Evolutionary conservation across 345 rosid species (phyloP), one percentile per base, ranked within the genome.

Genomic region (Lepidium aucheri): DNA sequence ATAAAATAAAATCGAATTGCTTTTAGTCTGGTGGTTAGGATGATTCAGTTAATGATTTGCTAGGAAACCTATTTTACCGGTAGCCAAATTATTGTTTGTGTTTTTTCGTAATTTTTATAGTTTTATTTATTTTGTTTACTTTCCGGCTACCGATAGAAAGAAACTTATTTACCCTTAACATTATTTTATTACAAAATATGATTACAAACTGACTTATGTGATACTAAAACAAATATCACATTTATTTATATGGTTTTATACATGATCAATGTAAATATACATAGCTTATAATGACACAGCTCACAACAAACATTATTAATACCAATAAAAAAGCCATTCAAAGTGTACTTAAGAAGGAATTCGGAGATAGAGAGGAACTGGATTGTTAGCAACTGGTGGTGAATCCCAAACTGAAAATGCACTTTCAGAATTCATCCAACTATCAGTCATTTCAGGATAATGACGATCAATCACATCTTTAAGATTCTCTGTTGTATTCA

Each of bases 381-480:
- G 67, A 22, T 74, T 85, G n/a, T 16, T 35, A 41, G 73, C 6
- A 14, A 34, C 5, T 0, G 76, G 69, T 47, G 87, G 71, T 0
- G 85, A 74, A 63, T 83, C 88, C 91, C 86, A 83, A 8, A 86
- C 91, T 0, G 79, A 75, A 68, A 85, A 85, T 5, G 91, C 86
- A 53, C 86, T 83, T 4, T 61, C 42, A 0, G 88, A 86, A 34
- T 82, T 83, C 83, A 86, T 81, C 85, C 88, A 86, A 60, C 56
- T 80, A 7, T 71, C 20, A 0, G 85, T 53, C 67, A 80, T 73
- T 16, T 77, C 71, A 12, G 88, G 88, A 38, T 58, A 86, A 63
- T 86, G 88, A 4, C 88, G 82, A 49, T 78, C 76, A 3, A 85
- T 16, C 0, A 85, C 86, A 43, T 86, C 83, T 12, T 74, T 81